Base-by-base conservation (phyloP, 1,284 basidiomycete species). In the Apiotrichum akiyoshidainum region DNA sequence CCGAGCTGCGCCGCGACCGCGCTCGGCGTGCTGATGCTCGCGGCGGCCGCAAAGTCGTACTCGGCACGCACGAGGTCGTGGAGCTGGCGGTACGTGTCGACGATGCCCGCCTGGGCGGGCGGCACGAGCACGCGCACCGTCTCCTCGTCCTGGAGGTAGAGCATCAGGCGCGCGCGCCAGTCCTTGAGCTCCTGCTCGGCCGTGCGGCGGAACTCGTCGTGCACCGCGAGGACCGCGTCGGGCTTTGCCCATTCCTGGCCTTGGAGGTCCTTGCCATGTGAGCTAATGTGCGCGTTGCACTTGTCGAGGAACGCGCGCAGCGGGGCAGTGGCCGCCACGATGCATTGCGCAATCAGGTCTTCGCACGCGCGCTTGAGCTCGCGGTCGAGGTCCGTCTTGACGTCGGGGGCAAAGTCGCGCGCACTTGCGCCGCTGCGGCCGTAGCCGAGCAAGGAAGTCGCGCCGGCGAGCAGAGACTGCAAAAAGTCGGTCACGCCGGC, bases 341-440 rank as follows among this genome's bases (percentile, higher is more conserved):
- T 81, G 60, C 85, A 86, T n/a, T 83, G 78, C 2, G 81, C 75
- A 61, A 96, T 94, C 46, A 91, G 82, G 41, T 85, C 84, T 78
- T 93, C 90, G 78, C 92, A 95, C 0, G 86, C 86, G 33, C 81
- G 81, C 70, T 90, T 89, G 46, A 95, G 83, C 48, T 88, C 87
- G 54, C 86, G 82, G 74, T 95, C 92, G 59, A 95, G 87, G 59
- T 87, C 87, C 87, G 92, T 51, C 62, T 63, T 63, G 14, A 79
- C 78, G 54, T 80, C 79, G 4, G 68, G 64, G 49, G 72, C 62
- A 61, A 69, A 55, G 46, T 71, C 58, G 21, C 60, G 55, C 22
- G 53, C 26, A 31, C 26, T 31, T 3, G 26, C 57, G 5, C 68
- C 46, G 12, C 65, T 54, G 37, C 67, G 58, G 4, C 61, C 68